Base-by-base conservation (phyloP, 345 rosid genomes). In the Citrus mangshanensis region DNA sequence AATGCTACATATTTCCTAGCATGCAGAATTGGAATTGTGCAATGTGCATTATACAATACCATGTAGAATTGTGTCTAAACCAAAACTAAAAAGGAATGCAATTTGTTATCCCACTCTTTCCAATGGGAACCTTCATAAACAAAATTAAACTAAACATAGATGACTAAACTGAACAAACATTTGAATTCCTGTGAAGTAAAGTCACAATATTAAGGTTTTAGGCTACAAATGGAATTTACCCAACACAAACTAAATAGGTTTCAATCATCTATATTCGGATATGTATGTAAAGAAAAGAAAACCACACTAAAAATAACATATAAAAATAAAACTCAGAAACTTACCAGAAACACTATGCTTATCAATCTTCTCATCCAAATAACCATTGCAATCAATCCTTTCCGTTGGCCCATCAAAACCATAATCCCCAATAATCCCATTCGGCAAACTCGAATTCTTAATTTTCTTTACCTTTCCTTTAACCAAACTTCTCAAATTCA, bases 401-500 rank as follows among this genome's bases (percentile, higher is more conserved):
- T 78, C 73, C 61, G 54, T 78, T 30, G 83, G 79, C 35, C 66
- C 79, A 21, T 37, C 55, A 30, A 54, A 70, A 72, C 51, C 37
- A 49, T 34, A 79, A 77, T 74, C 76, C 25, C 87, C 82, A 70
- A 63, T 60, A n/a, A 82, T 75, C 70, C 90, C 93, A 84, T 87
- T 85, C 8, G 88, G 87, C 78, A 84, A 73, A 70, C 74, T 84
- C 72, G 42, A 70, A 68, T 77, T 79, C 86, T 78, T 89, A 28
- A 79, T 84, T 78, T 72, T 89, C 88, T 81, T 88, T 49, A 61
- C 79, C 75, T 81, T 85, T 66, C 89, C 89, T 79, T 89, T 91
- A 66, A 80, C 87, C 74, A 93, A 58, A 37, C 83, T 88, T 87
- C 84, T 89, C 80, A 94, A 81, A 89, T 85, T 85, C 63, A 89